Base-by-base conservation (phyloP, 805 yeast genomes). In the Pichia exigua region DNA sequence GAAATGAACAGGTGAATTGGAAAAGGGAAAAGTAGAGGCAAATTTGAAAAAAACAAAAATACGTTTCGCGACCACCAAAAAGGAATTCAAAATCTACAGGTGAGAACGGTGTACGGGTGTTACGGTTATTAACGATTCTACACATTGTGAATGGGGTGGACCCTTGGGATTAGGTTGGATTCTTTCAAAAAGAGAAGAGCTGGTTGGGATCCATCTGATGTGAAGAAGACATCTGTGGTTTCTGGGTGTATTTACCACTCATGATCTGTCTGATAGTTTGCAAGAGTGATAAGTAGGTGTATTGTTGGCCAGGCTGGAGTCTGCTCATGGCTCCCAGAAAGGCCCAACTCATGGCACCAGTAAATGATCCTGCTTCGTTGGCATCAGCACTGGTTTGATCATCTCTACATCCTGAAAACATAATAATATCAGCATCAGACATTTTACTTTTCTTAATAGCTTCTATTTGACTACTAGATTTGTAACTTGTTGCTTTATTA, bases 341-440 rank as follows among this genome's bases (percentile, higher is more conserved):
- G 1, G 95, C 84, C 69, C 80, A 85, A 24, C 90, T 83, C 87
- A 87, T 83, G 4, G 96, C 96, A 52, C 96, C 96, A 0, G 94
- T 85, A 42, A 82, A 78, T 13, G 67, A 69, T 27, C 91, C 90
- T 40, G 79, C 81, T 62, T 84, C 88, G 21, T 71, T 72, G 0
- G 95, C 85, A 66, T 87, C 95, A 8, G 95, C 95, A 51, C 85
- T 78, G 0, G 95, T 87, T 68, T 87, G 95, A 48, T 78, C 75
- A 67, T 87, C 96, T 63, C 85, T 86, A 58, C 95, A 88, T 6
- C 95, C 96, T 3, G 89, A 81, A 50, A 87, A 70, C 67, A 81
- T 77, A 24, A 87, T 77, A 20, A 83, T 86, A 67, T 87, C 95
- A 2, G 92, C 91, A 0, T 89, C 78, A 0, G 89, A 78, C 57